Evolutionary conservation across 345 rosid genomes (phyloP).

Genomic region (Eucalyptus fibrosa): DNA sequence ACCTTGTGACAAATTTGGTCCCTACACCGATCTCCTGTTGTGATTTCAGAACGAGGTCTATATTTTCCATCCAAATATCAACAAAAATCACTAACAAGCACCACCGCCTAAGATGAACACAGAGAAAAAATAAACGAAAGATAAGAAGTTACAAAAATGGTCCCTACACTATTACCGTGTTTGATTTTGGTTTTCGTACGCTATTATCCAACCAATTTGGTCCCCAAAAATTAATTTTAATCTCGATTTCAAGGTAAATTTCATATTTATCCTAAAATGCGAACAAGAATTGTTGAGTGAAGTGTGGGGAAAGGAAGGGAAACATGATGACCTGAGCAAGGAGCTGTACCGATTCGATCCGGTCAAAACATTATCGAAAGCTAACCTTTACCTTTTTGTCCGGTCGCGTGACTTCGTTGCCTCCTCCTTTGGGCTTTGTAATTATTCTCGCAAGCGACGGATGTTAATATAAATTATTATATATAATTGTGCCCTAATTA

Average conservation of each 20-base stretch:
- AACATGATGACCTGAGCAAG: not conserved
- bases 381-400: not conserved
- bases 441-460: not conserved
- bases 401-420: not conserved
- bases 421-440: not conserved
- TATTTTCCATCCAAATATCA: not conserved
- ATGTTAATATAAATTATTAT: too few species aligned
- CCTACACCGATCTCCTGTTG: not conserved
- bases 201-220: not conserved
- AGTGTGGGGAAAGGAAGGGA: not conserved
- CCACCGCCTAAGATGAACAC: fast-evolving
- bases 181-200: not conserved
- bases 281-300: not conserved
- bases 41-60: fast-evolving
- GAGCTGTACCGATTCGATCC: not conserved
- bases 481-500: too few species aligned
- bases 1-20: not conserved
- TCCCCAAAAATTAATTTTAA: not conserved
- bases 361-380: not conserved
- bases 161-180: not conserved
- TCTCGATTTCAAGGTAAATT: not conserved
- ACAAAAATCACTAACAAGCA: fast-evolving
- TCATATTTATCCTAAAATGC: not conserved
- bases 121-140: not conserved
- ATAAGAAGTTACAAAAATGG: not conserved